phyloP scores from a whole-genome alignment of 352 stramenopile genomes.

The Phytophthora megakarya region DNA sequence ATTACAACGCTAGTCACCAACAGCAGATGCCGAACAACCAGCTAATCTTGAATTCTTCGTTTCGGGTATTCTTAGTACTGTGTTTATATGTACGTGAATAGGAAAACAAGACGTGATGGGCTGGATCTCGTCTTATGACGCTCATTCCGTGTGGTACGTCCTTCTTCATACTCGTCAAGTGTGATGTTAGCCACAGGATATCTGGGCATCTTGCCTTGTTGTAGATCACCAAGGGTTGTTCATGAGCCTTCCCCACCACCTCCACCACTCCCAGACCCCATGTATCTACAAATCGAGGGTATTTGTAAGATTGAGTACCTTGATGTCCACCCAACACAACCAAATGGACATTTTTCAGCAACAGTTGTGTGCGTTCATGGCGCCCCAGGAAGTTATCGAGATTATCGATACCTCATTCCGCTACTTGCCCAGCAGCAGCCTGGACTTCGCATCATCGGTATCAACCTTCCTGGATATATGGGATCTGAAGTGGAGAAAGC shows the following conservation, averaged over 20 bases:
- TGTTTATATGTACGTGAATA: conserved; percentile 3
- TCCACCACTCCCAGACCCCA: conserved; percentile 38
- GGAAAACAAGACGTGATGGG: conserved; percentile 2
- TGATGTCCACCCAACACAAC: conserved; percentile 22
- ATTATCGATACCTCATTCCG: conserved; percentile 64
- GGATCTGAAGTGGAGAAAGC: conserved; percentile 38
- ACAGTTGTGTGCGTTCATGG: conserved; percentile 65
- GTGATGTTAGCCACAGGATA: conserved; percentile 10
- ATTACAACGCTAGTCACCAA: not conserved
- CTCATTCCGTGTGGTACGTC: not conserved
- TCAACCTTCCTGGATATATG: conserved; percentile 49
- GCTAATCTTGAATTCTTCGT: not conserved
- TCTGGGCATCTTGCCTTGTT: conserved; percentile 21
- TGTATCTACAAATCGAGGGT: conserved; percentile 36
- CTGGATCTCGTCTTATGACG: not conserved
- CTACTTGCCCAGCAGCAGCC: conserved; percentile 35
- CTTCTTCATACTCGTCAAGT: conserved; percentile 2
- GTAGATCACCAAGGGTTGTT: conserved; percentile 17
- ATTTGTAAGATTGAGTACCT: conserved; percentile 51
- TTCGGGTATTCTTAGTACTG: conserved; percentile 14
- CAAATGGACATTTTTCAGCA: not conserved
- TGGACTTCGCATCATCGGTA: conserved; percentile 33
- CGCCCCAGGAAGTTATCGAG: conserved; percentile 50
- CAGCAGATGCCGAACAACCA: not conserved
- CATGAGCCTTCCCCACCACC: conserved; percentile 27